Base-by-base conservation (phyloP, 2,329 filamentous ascomycete genomes). In the Exophiala lecanii-corni region DNA sequence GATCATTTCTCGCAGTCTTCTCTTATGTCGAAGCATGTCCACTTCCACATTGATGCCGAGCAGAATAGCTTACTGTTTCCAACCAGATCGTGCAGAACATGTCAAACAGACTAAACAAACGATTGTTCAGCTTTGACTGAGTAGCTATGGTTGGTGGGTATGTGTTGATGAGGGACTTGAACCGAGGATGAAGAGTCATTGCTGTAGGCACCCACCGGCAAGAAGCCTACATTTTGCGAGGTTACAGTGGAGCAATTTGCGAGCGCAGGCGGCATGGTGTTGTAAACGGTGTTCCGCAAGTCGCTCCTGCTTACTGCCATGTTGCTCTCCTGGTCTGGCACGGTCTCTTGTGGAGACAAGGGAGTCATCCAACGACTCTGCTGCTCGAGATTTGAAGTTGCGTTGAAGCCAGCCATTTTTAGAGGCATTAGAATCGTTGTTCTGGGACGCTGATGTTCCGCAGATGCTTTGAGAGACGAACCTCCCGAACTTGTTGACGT, bases 311-410 rank as follows among this genome's bases (percentile, higher is more conserved):
- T 26, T 12, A 12, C 23, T 26, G 23, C 12, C 23, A 26, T 26
- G 23, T 6, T 12, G 23, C 23, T 26, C 7, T 26, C 23, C 7
- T 12, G 23, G 12, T 26, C 23, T 26, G 23, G 23, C 23, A 26
- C 12, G 23, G 39, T 9, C n/a, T 47, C 25, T 19, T 46, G 47
- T 16, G 48, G 36, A 12, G 50, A 47, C 16, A 55, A 23, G 4
- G 47, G 49, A 10, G 45, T 53, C 47, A 56, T 50, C 54, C 54
- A 56, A 13, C 54, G 51, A 25, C 53, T 56, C 25, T 56, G 54
- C 30, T 49, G 50, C 25, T 52, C 49, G 20, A 56, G 55, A 4
- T 41, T 39, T 9, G 49, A 32, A 25, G 41, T 50, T 10, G 37
- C 43, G 32, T 47, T 46, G 35, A 53, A 54, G 2, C 51, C 51